A percentile compares a stretch with the other conserved stretches of the same genome.
These are phyloP conservation scores for Coemansia linderi DNA, from an alignment of 371 early-diverging fungal species.

Conservation along the genomic window DNA sequence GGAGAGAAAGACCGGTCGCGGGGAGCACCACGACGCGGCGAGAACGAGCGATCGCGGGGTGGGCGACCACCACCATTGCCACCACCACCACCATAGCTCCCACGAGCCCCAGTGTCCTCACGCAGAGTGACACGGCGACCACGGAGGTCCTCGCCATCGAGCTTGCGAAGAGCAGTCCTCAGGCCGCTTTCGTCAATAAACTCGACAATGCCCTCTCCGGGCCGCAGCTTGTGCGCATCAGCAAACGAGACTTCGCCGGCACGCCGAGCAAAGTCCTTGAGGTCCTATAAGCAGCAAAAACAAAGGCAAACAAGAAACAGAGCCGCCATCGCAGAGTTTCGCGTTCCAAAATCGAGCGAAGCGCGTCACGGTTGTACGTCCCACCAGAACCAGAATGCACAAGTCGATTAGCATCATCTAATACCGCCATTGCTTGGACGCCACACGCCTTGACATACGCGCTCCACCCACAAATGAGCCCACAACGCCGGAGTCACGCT, in stretches of 20 bases:
- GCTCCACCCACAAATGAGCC: not conserved
- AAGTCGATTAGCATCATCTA: conserved; percentile 18
- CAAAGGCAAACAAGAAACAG: conserved; percentile 22
- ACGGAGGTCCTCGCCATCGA: conserved; percentile 84
- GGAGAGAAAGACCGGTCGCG: conserved; percentile 47
- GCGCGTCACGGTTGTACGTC: not conserved
- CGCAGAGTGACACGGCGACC: conserved; percentile 77
- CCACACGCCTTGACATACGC: conserved; percentile 1
- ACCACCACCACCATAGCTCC: conserved; percentile 55
- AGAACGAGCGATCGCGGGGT: conserved; percentile 39
- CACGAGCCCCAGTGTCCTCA: conserved; percentile 58
- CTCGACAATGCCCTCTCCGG: conserved; percentile 91
- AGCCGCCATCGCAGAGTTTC: conserved; percentile 7
- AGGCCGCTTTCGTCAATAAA: conserved; percentile 79
- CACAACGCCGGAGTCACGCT: not conserved
- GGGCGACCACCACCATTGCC: conserved; percentile 56
- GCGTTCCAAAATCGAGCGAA: not conserved
- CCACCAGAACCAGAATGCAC: conserved; percentile 4
- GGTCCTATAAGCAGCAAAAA: conserved; percentile 69
- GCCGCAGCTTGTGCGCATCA: conserved; percentile 78
- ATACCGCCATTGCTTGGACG: conserved; percentile 3
- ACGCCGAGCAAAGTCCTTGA: conserved; percentile 94
- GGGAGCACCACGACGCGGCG: conserved; percentile 33
- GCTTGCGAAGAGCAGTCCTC: conserved; percentile 81
- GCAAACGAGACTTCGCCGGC: conserved; percentile 95